Base-by-base conservation (phyloP, 2,329 filamentous ascomycete genomes). In the Colletotrichum abscissum region DNA sequence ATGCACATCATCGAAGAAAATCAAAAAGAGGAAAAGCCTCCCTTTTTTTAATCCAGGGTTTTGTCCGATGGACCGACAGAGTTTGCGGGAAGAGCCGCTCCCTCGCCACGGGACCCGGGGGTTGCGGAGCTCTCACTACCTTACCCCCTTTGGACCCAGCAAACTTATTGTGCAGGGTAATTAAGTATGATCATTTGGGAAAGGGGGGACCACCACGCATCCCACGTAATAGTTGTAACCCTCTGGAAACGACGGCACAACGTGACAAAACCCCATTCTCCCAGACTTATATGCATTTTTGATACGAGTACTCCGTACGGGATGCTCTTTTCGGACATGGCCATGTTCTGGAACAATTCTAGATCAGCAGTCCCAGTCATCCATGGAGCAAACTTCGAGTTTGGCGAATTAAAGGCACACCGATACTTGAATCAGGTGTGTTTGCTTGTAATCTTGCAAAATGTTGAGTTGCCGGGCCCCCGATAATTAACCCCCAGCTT, bases 321-420 rank as follows among this genome's bases (percentile, higher is more conserved):
- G 33, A 35, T 35, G 33, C 33, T 35, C 33, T 35, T 35, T 22
- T 22, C 30, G 42, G 46, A 24, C 46, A 38, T 12, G 62, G 62
- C 62, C 62, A 35, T 63, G 62, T 63, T 55, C 62, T 63, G 35
- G 62, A 63, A 26, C 62, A 24, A 12, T 12, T 46, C 19, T n/a
- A n/a, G 42, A 46, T 46, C 42, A n/a, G 19, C 19, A 46, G 42
- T 19, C 38, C 38, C 38, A 12, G 14, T 42, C 38, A 19, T 19
- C 16, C 16, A n/a, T n/a, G 42, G 16, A 46, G 5, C 26, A 42
- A 63, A 46, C 42, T n/a, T 46, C 16, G 16, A 7, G 1, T 46
- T n/a, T n/a, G 42, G 42, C 42, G 19, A 46, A n/a, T n/a, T 46
- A 2, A 46, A n/a, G 42, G 42, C 42, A 46, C 42, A n/a, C 8